Evolutionary conservation across 768 basidiomycete genomes (phyloP).

Genomic region (Termitomyces sp.): DNA sequence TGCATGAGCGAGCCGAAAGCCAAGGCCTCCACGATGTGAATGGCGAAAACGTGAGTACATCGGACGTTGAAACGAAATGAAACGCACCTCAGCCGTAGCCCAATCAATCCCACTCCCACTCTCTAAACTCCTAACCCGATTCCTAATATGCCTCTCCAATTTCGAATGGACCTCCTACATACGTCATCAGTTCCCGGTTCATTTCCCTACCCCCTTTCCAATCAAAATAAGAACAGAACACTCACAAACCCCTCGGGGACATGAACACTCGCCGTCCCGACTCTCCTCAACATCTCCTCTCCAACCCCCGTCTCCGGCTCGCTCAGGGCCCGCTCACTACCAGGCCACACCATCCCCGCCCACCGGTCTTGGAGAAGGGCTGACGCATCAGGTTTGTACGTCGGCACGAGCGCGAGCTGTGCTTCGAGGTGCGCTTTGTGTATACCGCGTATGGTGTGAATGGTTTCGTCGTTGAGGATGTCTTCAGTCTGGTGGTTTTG

Average conservation of each 20-base stretch:
- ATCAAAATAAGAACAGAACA: neutral
- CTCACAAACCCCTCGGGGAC: constrained; percentile 58
- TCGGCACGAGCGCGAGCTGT: constrained; percentile 48
- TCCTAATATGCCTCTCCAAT: constrained; percentile 75
- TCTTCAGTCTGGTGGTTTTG: constrained; percentile 38
- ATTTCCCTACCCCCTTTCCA: neutral
- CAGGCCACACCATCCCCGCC: constrained; percentile 64
- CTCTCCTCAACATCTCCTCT: constrained; percentile 43
- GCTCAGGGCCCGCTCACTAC: constrained; percentile 44
- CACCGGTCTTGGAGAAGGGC: constrained; percentile 69
- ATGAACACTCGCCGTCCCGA: constrained; percentile 69
- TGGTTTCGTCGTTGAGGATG: constrained; percentile 47
- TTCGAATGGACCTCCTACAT: constrained; percentile 75
- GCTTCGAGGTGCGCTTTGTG: constrained; percentile 66
- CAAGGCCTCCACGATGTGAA: constrained; percentile 52
- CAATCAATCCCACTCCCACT: constrained; percentile 77
- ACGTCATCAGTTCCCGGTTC: constrained; percentile 27
- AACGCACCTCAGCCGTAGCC: constrained; percentile 79
- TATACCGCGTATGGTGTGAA: constrained; percentile 45
- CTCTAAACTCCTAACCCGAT: constrained; percentile 66
- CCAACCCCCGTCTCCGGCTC: constrained; percentile 70
- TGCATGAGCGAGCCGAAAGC: constrained; percentile 86
- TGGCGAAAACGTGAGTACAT: neutral
- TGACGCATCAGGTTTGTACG: constrained; percentile 47
- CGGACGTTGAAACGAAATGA: neutral